Evolutionary conservation across 1,284 basidiomycete species (phyloP).

Genomic region (Ceratobasidium sp.): DNA sequence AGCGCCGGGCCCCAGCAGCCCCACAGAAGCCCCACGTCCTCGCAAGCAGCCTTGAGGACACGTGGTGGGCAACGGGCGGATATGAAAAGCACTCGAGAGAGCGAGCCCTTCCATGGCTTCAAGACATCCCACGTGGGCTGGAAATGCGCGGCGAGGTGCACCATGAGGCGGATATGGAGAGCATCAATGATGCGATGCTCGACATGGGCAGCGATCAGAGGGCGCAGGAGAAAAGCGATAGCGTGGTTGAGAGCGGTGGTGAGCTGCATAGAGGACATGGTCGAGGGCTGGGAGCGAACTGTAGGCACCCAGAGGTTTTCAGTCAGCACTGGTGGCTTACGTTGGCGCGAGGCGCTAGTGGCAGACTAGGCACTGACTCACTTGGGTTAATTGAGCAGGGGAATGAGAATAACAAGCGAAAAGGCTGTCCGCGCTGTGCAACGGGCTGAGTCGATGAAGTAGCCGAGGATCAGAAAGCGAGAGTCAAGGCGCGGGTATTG

Average conservation of each 20-base stretch:
- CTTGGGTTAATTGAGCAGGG: conserved; percentile 15
- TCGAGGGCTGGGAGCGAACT: conserved; percentile 18
- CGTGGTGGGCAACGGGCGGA: conserved; percentile 45
- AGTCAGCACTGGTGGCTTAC: conserved; percentile 42
- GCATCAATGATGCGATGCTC: conserved; percentile 48
- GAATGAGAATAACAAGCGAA: conserved; percentile 9
- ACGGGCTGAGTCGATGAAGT: conserved; percentile 27
- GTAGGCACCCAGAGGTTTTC: conserved; percentile 9
- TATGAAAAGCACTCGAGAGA: conserved; percentile 36
- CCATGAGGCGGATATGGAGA: conserved; percentile 50
- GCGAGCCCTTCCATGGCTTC: conserved; percentile 34
- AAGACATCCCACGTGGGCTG: conserved; percentile 45
- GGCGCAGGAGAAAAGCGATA: conserved; percentile 48
- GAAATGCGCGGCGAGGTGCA: conserved; percentile 49
- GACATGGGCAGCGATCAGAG: conserved; percentile 46
- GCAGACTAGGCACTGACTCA: conserved; percentile 23
- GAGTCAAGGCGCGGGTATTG: conserved; percentile 20
- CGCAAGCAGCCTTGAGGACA: conserved; percentile 43
- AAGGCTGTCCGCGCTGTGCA: conserved; percentile 27
- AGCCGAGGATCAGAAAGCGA: conserved; percentile 26
- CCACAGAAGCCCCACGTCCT: conserved; percentile 43
- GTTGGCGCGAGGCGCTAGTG: conserved; percentile 45
- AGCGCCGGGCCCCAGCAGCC: conserved; percentile 46
- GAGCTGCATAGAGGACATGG: conserved; percentile 45
- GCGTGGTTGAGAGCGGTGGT: conserved; percentile 48